Base-by-base conservation (phyloP, 345 rosid species). In the Iberis pinnata region DNA sequence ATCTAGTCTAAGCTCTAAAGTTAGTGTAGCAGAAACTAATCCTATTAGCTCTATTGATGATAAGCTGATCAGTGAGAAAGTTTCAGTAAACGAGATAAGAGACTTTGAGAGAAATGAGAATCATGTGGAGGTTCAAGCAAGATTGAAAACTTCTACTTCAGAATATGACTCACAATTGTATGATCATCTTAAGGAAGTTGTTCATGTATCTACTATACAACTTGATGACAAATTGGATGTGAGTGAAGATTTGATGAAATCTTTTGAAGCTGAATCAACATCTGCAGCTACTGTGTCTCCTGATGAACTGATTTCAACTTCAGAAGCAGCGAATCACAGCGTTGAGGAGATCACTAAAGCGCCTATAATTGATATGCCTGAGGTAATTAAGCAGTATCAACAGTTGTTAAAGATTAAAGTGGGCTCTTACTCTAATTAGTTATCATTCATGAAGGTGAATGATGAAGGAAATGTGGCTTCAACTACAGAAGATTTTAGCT, bases 241-340 rank as follows among this genome's bases (percentile, higher is more conserved):
- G 27, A 47, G 8, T 29, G 13, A 33, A 22, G 44, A 36, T 36
- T 22, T 20, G 6, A 37, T 12, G 56, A 24, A 14, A n/a, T 15
- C 27, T 37, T 16, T 59, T 58, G 64, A 63, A 58, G 57, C 58
- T n/a, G 19, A 22, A 55, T 63, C 46, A 31, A 50, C 50, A 70
- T 33, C 53, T 14, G 16, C 43, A 18, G 66, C 60, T 25, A 38
- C 14, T 38, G 25, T 49, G 18, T 26, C 58, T 25, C 50, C 64
- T 37, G 49, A 18, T 43, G 76, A 68, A 35, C 44, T 67, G 7
- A n/a, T 37, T 55, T 56, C 63, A 35, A 25, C 58, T 15, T 15
- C 58, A 18, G 70, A 48, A 67, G 53, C 60, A 43, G 56, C 64
- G 19, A 35, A 19, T 41, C 18, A 17, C 48, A 43, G 53, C 6